Evolutionary conservation across 495 filamentous ascomycete species (phyloP), one percentile per base, ranked within the genome.

Genomic region (Hypoxylon cercidicola): DNA sequence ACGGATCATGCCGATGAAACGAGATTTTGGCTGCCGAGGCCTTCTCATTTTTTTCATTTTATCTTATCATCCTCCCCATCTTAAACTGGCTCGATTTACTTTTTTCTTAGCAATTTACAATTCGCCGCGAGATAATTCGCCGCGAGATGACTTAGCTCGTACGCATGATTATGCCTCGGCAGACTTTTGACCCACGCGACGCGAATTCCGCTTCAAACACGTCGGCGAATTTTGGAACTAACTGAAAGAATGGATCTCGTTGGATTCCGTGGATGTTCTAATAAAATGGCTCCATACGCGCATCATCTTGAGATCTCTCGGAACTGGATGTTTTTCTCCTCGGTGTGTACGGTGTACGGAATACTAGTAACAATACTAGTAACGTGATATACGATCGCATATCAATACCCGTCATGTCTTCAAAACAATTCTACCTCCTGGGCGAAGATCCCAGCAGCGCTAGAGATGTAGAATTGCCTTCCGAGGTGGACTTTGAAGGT

Each of bases 381-480:
- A 28, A 28, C 25, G 25, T 28, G 25, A n/a, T n/a, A 28, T 28
- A 28, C 25, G 25, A 28, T 28, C 25, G 13, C 41, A 80, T 82
- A 79, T 44, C 72, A 25, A 68, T 62, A 13, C 73, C 77, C 34
- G 62, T n/a, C 34, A 37, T 37, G 34, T 37, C 34, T 37, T 37
- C 34, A 37, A 37, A 37, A 37, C 41, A 65, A 37, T 84, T 83
- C 57, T 77, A 79, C 45, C 73, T 83, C 16, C 56, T 81, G 23
- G 82, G 83, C 23, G 75, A 82, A 47, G 60, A 72, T 41, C 57
- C 68, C 18, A 73, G 72, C n/a, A 77, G 77, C 20, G 72, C 78
- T 8, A 72, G 62, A 41, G 44, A 71, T 28, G 66, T 84, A 16
- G 71, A 78, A n/a, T 12, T 82, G n/a, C 72, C 78, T 39, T 48